These are phyloP conservation scores for Fusarium duplospermum DNA, from an alignment of 2,329 filamentous ascomycete genomes.

Conservation along the genomic window DNA sequence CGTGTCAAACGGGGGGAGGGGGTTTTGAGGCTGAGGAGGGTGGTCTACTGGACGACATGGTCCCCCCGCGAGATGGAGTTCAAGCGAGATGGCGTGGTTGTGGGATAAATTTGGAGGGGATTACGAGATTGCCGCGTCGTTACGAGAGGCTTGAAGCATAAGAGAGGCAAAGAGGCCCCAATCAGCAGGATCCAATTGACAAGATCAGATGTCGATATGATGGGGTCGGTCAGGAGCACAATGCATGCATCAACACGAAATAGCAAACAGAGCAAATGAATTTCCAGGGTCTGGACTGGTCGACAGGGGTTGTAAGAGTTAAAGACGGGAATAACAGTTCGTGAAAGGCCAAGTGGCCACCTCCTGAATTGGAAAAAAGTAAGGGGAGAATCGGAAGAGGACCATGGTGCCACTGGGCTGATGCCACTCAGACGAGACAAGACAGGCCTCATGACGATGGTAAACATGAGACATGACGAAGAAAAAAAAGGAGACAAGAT, in stretches of 20 bases:
- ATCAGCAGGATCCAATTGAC: neutral
- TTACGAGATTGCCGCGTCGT: neutral
- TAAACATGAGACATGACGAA: conserved; percentile 12
- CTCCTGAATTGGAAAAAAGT: conserved; percentile 13
- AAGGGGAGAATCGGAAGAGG: conserved; percentile 2
- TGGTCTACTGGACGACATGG: neutral
- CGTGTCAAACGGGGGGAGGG: neutral
- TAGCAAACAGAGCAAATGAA: conserved; percentile 27
- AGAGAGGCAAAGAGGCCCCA: neutral
- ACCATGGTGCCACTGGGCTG: conserved; percentile 18
- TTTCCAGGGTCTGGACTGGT: conserved; percentile 17
- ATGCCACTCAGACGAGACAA: conserved; percentile 11
- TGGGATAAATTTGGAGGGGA: conserved; percentile 3
- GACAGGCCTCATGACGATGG: conserved; percentile 12
- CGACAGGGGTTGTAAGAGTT: conserved; percentile 7
- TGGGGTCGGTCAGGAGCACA: neutral
- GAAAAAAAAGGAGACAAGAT: neutral
- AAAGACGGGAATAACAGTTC: conserved; percentile 14
- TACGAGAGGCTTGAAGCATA: neutral
- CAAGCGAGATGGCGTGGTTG: conserved; percentile 1
- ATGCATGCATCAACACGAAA: conserved; percentile 30
- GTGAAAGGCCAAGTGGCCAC: conserved; percentile 9
- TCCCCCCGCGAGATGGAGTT: neutral
- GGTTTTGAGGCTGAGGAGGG: neutral
- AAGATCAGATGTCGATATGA: neutral